Evolutionary conservation across 169 alveolate species (phyloP), one percentile per base, ranked within the genome.

Genomic region (Eimeria acervulina): DNA sequence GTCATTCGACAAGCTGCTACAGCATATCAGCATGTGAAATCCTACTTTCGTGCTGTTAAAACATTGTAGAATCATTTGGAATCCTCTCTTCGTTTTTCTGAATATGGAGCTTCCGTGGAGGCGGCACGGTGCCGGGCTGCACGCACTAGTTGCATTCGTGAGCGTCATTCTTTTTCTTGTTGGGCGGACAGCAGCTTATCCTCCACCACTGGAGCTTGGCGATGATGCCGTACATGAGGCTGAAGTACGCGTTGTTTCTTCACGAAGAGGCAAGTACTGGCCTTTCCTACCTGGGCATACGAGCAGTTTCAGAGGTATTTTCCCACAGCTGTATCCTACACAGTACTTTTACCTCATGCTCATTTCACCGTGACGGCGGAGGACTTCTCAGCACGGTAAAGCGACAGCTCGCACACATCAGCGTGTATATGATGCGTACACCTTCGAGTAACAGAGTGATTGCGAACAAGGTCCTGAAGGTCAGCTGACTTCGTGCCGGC

Each of bases 401-500:
- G 51, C 68, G 28, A 13, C 2, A 52, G 31, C n/a, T 68, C 23
- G n/a, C 12, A 68, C 80, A 31, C 33, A 31, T 10, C 4, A 52
- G 74, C 66, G 5, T 7, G 91, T 55, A 47, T n/a, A 15, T 31
- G 8, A 26, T 52, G 19, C 17, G 87, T n/a, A 47, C 38, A 55
- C 52, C 91, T n/a, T 47, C 6, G 52, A 42, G 10, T 42, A 38
- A 0, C 61, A 85, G 93, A 59, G 81, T 85, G 81, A 85, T 85
- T 85, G 93, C 81, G 38, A 55, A 85, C 81, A 85, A 85, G 81
- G 93, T 85, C 40, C 31, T 85, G 33, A 85, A 85, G 93, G 93
- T 85, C 31, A 59, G 81, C 28, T n/a, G 66, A 42, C 23, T 42
- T 4, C 55, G 23, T 74, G 47, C 85, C 55, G 26, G 52, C 28